Evolutionary conservation across 768 basidiomycete species (phyloP).

Genomic region (Lentinula sp.): DNA sequence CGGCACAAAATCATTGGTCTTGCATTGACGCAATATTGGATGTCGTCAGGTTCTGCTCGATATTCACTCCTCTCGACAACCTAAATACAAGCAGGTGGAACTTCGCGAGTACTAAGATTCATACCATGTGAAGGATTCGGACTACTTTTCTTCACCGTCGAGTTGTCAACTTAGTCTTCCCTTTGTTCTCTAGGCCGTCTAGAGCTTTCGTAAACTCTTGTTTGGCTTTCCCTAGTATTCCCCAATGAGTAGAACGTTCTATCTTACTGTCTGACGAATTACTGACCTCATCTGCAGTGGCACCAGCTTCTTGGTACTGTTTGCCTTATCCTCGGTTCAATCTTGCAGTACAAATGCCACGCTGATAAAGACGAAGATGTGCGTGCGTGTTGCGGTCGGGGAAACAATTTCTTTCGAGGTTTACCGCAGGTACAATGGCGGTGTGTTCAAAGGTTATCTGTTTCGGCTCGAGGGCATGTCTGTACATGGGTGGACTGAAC

Average conservation of each 20-base stretch:
- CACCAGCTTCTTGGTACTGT: not conserved
- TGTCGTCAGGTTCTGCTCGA: no score
- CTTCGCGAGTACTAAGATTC: no score
- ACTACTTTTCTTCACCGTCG: no score
- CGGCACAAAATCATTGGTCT: no score
- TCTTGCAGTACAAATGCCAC: not conserved
- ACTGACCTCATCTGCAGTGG: not conserved
- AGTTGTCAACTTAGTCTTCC: no score
- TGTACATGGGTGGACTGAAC: not conserved
- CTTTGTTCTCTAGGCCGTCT: no score
- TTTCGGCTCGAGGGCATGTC: not conserved
- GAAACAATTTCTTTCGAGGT: not conserved
- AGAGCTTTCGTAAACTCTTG: no score
- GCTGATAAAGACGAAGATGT: not conserved
- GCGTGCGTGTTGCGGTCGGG: not conserved
- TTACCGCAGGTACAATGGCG: not conserved
- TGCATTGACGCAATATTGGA: no score
- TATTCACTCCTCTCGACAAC: no score
- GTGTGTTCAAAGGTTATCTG: not conserved
- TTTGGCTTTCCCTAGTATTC: no score
- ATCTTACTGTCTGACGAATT: not conserved
- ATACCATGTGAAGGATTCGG: no score
- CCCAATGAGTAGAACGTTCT: not conserved
- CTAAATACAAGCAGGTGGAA: no score
- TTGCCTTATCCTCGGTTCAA: not conserved